Evolutionary conservation across 108 stramenopile genomes (phyloP).

Genomic region (Bacterosira constricta): DNA sequence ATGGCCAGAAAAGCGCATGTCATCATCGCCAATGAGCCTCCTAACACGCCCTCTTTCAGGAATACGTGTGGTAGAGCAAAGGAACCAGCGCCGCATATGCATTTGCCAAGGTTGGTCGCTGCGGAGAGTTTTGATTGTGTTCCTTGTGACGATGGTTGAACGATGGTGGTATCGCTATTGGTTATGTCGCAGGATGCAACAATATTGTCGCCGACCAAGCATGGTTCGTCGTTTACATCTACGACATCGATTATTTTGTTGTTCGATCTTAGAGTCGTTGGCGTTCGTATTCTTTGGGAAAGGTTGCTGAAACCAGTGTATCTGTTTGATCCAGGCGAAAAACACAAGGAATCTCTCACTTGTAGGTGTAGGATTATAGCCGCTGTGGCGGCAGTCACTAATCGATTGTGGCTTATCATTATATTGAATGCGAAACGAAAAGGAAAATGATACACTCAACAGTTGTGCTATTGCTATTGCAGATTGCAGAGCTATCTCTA

Average conservation of each 20-base stretch:
- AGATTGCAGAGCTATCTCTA: too few species aligned
- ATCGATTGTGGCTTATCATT: too few species aligned
- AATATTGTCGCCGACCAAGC: slow-evolving; percentile 19
- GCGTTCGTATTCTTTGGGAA: too few species aligned
- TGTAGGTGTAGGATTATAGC: too few species aligned
- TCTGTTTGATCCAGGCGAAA: too few species aligned
- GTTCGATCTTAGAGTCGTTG: not conserved
- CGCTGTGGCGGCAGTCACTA: too few species aligned
- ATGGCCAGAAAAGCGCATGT: slow-evolving; percentile 40
- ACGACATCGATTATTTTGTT: not conserved
- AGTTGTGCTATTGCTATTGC: too few species aligned
- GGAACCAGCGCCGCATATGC: slow-evolving; percentile 60
- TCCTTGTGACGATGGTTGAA: slow-evolving; percentile 3
- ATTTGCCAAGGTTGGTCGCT: slow-evolving; percentile 51
- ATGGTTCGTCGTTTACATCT: slow-evolving; percentile 33
- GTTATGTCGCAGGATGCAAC: slow-evolving; percentile 19
- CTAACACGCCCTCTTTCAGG: slow-evolving; percentile 54
- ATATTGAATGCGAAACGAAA: too few species aligned
- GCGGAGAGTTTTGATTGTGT: slow-evolving; percentile 51
- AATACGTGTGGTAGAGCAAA: slow-evolving; percentile 57
- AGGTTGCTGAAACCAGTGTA: too few species aligned
- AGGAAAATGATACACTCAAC: too few species aligned
- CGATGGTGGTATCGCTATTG: not conserved
- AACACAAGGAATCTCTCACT: too few species aligned
- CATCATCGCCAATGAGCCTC: slow-evolving; percentile 48